These are phyloP conservation scores for Cavenderia fasciculata DNA, from an alignment of 78 protist genomes.

Conservation along the genomic window DNA sequence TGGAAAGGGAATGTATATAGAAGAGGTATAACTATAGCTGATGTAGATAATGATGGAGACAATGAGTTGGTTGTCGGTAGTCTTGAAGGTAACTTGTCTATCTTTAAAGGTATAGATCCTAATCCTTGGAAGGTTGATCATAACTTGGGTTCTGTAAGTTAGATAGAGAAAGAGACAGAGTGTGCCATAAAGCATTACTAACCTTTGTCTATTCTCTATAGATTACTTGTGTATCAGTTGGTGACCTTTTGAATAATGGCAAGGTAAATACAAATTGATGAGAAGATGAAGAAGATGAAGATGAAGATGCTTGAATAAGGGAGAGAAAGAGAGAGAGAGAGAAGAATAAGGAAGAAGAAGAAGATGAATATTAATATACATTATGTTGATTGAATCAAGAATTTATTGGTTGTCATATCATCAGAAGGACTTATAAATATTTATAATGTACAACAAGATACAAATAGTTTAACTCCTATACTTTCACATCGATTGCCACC, in stretches of 20 bases:
- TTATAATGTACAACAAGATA: constrained; percentile 25
- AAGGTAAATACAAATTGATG: background rate
- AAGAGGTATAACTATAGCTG: constrained; percentile 57
- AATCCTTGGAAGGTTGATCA: constrained; percentile 46
- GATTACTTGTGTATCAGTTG: constrained; percentile 26
- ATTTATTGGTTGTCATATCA: constrained; percentile 41
- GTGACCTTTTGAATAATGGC: constrained; percentile 4
- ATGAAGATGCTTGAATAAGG: no score
- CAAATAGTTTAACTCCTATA: constrained; percentile 1
- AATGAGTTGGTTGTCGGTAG: constrained; percentile 64
- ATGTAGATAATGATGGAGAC: constrained; percentile 57
- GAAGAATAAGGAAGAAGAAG: background rate
- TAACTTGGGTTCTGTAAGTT: constrained; percentile 55
- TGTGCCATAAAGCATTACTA: background rate
- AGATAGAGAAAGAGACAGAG: background rate
- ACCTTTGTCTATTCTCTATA: background rate
- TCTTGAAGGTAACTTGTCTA: constrained; percentile 61
- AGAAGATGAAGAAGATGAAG: background rate
- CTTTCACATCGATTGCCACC: constrained; percentile 61
- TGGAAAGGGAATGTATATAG: constrained; percentile 69
- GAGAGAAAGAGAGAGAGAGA: background rate
- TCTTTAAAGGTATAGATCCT: constrained; percentile 38
- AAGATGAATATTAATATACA: no score
- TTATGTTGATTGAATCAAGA: background rate
- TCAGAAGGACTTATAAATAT: constrained; percentile 74